Conservation (phyloP, 2,329 filamentous ascomycete species). For the Colletotrichum falcatum region DNA sequence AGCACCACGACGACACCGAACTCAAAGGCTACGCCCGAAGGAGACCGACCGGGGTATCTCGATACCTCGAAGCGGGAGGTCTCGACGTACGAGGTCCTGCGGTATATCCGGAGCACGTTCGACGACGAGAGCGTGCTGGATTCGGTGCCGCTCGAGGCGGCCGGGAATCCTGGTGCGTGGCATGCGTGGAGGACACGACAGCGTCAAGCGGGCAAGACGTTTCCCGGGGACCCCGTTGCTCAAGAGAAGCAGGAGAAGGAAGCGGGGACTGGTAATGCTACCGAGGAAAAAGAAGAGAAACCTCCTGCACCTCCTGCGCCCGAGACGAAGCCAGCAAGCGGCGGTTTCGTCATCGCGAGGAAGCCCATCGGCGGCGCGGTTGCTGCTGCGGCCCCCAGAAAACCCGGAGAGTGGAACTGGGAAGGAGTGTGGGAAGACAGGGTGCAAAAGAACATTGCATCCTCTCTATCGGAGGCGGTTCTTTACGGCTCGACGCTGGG, state of each 20-base stretch:
- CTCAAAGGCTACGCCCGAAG: slow-evolving; percentile 47
- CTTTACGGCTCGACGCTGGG: slow-evolving; percentile 74
- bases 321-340: slow-evolving; percentile 8
- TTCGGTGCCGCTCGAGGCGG: slow-evolving; percentile 80
- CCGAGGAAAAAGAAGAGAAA: slow-evolving; percentile 40
- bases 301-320: slow-evolving; percentile 9
- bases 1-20: slow-evolving; percentile 49
- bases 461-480: slow-evolving; percentile 82
- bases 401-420: slow-evolving; percentile 95
- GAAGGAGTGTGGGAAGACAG: slow-evolving; percentile 96
- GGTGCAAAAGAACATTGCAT: slow-evolving; percentile 81
- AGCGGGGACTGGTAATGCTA: not conserved
- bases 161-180: slow-evolving; percentile 92
- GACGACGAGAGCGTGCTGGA: slow-evolving; percentile 83
- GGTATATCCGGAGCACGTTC: slow-evolving; percentile 87
- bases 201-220: slow-evolving; percentile 33
- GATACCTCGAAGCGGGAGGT: slow-evolving; percentile 57
- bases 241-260: slow-evolving; percentile 1
- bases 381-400: slow-evolving; percentile 50
- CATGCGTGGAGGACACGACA: slow-evolving; percentile 86
- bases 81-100: slow-evolving; percentile 76
- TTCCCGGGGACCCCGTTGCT: not conserved
- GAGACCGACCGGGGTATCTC: slow-evolving; percentile 53
- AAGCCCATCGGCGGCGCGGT: slow-evolving; percentile 35
- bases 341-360: slow-evolving; percentile 35